phyloP scores from a whole-genome alignment of 169 alveolate species.

The Eimeria acervulina region DNA sequence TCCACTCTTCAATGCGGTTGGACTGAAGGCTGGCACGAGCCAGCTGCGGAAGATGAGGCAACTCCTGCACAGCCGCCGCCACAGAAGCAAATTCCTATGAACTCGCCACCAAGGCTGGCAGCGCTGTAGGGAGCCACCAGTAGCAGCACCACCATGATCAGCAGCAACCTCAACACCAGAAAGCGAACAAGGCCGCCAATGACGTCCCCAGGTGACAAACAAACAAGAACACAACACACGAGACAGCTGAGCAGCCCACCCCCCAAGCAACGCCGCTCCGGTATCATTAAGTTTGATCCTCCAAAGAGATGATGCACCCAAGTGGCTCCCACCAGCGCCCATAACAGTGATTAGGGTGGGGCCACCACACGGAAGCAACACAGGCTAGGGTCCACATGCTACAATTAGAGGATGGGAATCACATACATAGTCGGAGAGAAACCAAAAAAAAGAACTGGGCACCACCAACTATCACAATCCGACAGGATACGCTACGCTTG shows the following conservation, averaged over 20 bases:
- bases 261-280: neutral
- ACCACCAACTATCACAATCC: neutral
- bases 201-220: neutral
- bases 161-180: neutral
- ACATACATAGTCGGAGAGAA: neutral
- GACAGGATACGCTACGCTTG: neutral
- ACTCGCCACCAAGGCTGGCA: neutral
- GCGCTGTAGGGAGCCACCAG: neutral
- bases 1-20: constrained; percentile 87
- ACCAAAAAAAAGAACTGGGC: too few species aligned
- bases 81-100: neutral
- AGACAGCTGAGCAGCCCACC: neutral
- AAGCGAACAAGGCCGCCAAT: neutral
- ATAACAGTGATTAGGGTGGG: neutral
- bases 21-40: constrained; percentile 86
- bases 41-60: constrained; percentile 85
- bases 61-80: constrained; percentile 38
- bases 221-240: neutral
- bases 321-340: neutral
- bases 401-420: neutral
- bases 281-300: neutral
- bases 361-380: neutral
- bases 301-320: neutral
- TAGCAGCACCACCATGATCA: neutral
- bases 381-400: neutral